These are phyloP conservation scores for Actinomortierella wolfii DNA, from an alignment of 371 early-diverging fungal genomes.

Conservation along the genomic window DNA sequence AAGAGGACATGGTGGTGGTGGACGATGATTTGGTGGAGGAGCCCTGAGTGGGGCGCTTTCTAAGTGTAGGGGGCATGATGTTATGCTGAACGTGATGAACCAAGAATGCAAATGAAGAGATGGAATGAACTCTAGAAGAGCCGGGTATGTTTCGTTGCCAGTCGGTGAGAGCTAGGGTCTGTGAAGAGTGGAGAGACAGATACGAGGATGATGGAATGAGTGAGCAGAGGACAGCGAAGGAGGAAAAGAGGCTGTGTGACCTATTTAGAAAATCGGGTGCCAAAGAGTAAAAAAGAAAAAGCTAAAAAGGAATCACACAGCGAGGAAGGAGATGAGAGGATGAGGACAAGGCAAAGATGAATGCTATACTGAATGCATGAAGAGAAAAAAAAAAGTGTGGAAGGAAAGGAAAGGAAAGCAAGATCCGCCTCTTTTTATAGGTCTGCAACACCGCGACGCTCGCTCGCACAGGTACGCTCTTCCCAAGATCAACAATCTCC, in stretches of 20 bases:
- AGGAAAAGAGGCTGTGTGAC: slow-evolving; percentile 7
- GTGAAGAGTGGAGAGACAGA: background rate
- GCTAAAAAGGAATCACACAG: background rate
- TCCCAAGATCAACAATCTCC: too few relatives aligned
- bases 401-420: slow-evolving; percentile 3
- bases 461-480: too few relatives aligned
- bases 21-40: slow-evolving; percentile 14
- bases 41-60: slow-evolving; percentile 28
- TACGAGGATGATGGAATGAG: slow-evolving; percentile 6
- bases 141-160: background rate
- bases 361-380: slow-evolving; percentile 2
- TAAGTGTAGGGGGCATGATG: slow-evolving; percentile 30
- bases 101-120: background rate
- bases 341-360: background rate
- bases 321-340: background rate
- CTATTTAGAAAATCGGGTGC: slow-evolving; percentile 9
- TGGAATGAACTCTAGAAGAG: background rate
- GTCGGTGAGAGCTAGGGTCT: background rate
- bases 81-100: slow-evolving; percentile 3
- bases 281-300: slow-evolving; percentile 3
- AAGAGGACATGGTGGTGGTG: slow-evolving; percentile 8
- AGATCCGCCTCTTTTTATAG: slow-evolving; percentile 8
- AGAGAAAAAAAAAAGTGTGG: slow-evolving; percentile 7
- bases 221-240: too few relatives aligned
- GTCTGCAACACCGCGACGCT: slow-evolving; percentile 22